Evolutionary conservation across 2,329 filamentous ascomycete genomes (phyloP).

Genomic region (Endoconidiophora polonica): DNA sequence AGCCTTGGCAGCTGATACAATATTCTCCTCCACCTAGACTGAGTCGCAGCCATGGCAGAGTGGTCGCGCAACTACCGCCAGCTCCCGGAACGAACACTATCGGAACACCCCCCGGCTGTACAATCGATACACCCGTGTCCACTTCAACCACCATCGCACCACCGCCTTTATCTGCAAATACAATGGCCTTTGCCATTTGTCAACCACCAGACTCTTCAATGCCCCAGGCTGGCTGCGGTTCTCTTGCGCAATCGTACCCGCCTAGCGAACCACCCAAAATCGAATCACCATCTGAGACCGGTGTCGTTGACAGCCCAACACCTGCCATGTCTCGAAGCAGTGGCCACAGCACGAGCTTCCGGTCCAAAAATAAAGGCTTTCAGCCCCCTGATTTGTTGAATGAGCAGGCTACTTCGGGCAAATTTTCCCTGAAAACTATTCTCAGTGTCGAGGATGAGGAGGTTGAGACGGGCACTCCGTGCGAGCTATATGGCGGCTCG

Average conservation of each 20-base stretch:
- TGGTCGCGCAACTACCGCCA: slow-evolving; percentile 6
- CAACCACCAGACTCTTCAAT: neutral
- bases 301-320: neutral
- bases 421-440: slow-evolving; percentile 21
- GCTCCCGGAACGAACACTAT: neutral
- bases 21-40: neutral
- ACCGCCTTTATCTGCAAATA: neutral
- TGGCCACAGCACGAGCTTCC: slow-evolving; percentile 8
- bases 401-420: slow-evolving; percentile 20
- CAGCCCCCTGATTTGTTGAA: slow-evolving; percentile 22
- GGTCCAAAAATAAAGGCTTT: slow-evolving; percentile 15
- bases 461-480: neutral
- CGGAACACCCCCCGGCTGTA: neutral
- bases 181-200: neutral
- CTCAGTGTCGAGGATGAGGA: slow-evolving; percentile 15
- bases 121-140: neutral
- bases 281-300: slow-evolving; percentile 4
- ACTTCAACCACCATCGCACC: neutral
- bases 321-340: slow-evolving; percentile 1
- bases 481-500: neutral
- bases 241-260: neutral
- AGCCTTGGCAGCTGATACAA: no score
- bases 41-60: slow-evolving; percentile 11
- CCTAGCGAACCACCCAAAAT: slow-evolving; percentile 1
- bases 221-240: neutral